Evolutionary conservation across 768 basidiomycete genomes (phyloP).

Genomic region (Auricularia heimuer): DNA sequence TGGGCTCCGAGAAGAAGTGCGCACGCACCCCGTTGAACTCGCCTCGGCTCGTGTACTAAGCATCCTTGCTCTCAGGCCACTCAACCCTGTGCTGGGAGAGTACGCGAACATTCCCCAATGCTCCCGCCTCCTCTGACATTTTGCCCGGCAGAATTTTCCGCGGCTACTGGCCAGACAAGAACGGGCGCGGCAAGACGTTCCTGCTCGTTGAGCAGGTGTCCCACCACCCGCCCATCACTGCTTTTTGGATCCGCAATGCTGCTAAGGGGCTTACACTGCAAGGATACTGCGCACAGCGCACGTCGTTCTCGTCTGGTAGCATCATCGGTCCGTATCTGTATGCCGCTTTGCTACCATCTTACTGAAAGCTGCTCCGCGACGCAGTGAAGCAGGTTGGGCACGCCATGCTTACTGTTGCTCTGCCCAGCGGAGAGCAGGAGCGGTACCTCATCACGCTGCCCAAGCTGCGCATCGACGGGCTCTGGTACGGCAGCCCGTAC

Average conservation of each 20-base stretch:
- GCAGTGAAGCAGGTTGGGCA: slow-evolving; percentile 95
- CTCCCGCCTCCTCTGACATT: slow-evolving; percentile 2
- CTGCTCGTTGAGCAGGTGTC: slow-evolving; percentile 93
- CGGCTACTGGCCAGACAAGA: slow-evolving; percentile 71
- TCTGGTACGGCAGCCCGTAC: slow-evolving; percentile 69
- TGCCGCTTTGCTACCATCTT: not conserved
- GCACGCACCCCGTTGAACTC: slow-evolving; percentile 13
- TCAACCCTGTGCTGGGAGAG: slow-evolving; percentile 95
- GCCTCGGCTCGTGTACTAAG: not conserved
- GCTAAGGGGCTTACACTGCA: slow-evolving; percentile 63
- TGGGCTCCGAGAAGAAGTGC: slow-evolving; percentile 97
- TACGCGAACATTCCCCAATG: slow-evolving; percentile 28
- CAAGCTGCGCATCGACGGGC: slow-evolving; percentile 82
- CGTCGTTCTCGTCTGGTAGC: slow-evolving; percentile 64
- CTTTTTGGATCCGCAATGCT: slow-evolving; percentile 78
- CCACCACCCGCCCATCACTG: slow-evolving; percentile 86
- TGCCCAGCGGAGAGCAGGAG: slow-evolving; percentile 47
- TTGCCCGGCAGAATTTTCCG: slow-evolving; percentile 58
- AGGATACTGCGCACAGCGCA: slow-evolving; percentile 94
- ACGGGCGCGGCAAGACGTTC: slow-evolving; percentile 67
- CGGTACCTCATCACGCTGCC: slow-evolving; percentile 89
- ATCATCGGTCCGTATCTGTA: slow-evolving; percentile 27
- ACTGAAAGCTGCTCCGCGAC: slow-evolving; percentile 30
- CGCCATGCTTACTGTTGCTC: slow-evolving; percentile 64
- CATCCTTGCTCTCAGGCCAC: slow-evolving; percentile 44